Evolutionary conservation across 352 stramenopile genomes (phyloP).

Genomic region (Globisporangium canariense): DNA sequence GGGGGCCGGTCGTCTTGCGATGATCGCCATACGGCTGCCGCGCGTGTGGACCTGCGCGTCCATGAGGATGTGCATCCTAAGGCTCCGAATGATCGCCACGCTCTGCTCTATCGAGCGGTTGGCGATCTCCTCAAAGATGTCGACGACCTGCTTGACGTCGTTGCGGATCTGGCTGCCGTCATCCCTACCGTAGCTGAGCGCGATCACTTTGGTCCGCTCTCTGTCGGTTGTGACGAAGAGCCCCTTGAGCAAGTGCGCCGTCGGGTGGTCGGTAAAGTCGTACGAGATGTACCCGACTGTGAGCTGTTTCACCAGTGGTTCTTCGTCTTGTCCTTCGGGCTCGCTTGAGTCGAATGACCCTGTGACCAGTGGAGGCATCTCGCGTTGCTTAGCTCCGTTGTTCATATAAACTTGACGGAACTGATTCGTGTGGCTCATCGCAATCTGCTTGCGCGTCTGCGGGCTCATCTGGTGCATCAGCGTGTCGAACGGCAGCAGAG

Average conservation of each 20-base stretch:
- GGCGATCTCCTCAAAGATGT: slow-evolving; percentile 55
- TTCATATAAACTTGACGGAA: slow-evolving; percentile 8
- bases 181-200: slow-evolving; percentile 64
- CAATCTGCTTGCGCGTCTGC: slow-evolving; percentile 36
- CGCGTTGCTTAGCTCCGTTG: background rate
- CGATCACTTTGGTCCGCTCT: slow-evolving; percentile 23
- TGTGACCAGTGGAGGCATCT: slow-evolving; percentile 1
- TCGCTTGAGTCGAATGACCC: background rate
- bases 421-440: slow-evolving; percentile 27
- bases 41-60: slow-evolving; percentile 79
- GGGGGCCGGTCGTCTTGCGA: slow-evolving; percentile 40
- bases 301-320: slow-evolving; percentile 20
- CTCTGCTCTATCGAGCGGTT: slow-evolving; percentile 37
- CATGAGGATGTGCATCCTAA: slow-evolving; percentile 64
- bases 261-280: slow-evolving; percentile 82
- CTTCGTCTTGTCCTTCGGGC: background rate
- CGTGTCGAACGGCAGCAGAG: slow-evolving; percentile 71
- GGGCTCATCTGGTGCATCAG: slow-evolving; percentile 44
- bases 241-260: slow-evolving; percentile 70
- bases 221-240: slow-evolving; percentile 50
- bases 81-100: slow-evolving; percentile 25
- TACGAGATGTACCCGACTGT: slow-evolving; percentile 77
- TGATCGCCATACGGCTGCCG: slow-evolving; percentile 47
- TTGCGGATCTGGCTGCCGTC: slow-evolving; percentile 43
- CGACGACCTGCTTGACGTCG: slow-evolving; percentile 31